Conservation (phyloP, 192 early-diverging fungal species). For the Mortierella alpina region DNA sequence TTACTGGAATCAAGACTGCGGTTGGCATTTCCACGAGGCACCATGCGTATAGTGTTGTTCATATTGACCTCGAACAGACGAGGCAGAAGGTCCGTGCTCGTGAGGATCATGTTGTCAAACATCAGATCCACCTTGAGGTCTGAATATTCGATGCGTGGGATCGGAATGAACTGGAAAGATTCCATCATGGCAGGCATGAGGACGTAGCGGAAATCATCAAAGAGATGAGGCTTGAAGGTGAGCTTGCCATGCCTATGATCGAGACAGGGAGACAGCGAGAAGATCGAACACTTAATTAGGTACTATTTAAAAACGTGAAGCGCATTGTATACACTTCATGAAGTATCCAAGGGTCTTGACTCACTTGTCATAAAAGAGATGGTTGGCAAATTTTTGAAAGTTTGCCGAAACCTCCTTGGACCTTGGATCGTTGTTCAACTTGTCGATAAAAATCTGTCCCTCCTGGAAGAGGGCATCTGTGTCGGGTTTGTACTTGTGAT, state of each 20-base stretch:
- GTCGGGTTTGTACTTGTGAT: conserved; percentile 40
- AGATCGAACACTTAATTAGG: too few species aligned
- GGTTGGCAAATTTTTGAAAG: conserved; percentile 39
- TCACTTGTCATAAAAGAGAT: conserved; percentile 54
- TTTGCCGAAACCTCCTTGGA: conserved; percentile 34
- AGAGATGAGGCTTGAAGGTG: conserved; percentile 57
- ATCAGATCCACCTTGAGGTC: conserved; percentile 56
- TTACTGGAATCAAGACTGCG: conserved; percentile 19
- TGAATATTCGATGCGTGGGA: conserved; percentile 60
- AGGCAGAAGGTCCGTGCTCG: conserved; percentile 54
- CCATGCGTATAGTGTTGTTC: conserved; percentile 49
- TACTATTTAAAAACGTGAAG: neutral
- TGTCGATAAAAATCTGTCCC: conserved; percentile 21
- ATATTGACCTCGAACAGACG: conserved; percentile 52
- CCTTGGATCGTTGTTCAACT: conserved; percentile 39
- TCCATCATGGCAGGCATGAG: conserved; percentile 55
- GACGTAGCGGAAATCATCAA: conserved; percentile 56
- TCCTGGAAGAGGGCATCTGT: conserved; percentile 30
- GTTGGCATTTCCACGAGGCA: conserved; percentile 41
- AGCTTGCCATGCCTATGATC: conserved; percentile 44
- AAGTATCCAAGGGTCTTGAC: neutral
- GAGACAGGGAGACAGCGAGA: neutral
- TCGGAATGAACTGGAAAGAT: conserved; percentile 55
- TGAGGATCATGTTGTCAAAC: conserved; percentile 55
- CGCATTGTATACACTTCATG: neutral